Evolutionary conservation across 768 basidiomycete genomes (phyloP).

Genomic region (Kwoniella shandongensis): DNA sequence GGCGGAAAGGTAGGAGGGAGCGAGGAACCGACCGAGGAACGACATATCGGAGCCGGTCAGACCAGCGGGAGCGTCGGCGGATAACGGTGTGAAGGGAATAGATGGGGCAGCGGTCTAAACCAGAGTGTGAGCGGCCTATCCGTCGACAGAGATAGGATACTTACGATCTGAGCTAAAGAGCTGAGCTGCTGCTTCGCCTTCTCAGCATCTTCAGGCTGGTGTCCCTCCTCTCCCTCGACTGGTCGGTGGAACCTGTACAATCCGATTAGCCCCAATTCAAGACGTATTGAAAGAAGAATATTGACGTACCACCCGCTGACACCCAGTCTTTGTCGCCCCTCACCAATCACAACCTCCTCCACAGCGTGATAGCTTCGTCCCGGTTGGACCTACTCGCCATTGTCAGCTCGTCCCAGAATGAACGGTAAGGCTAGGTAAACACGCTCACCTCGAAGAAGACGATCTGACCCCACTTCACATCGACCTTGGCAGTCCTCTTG

Average conservation of each 20-base stretch:
- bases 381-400: constrained; percentile 68
- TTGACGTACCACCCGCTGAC: constrained; percentile 77
- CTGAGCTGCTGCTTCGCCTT: constrained; percentile 62
- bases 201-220: constrained; percentile 59
- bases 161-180: constrained; percentile 88
- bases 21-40: constrained; percentile 80
- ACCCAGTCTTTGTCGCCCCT: constrained; percentile 73
- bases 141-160: constrained; percentile 48
- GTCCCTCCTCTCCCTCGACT: constrained; percentile 86
- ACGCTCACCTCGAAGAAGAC: constrained; percentile 55
- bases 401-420: too few species aligned
- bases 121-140: not conserved
- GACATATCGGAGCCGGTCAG: constrained; percentile 59
- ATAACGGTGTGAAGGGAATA: constrained; percentile 55
- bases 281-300: not conserved
- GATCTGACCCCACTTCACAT: constrained; percentile 55
- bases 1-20: constrained; percentile 83
- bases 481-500: constrained; percentile 49
- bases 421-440: not conserved
- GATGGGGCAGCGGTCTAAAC: constrained; percentile 45
- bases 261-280: constrained; percentile 12
- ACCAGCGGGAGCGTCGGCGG: constrained; percentile 45
- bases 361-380: constrained; percentile 95
- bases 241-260: constrained; percentile 72
- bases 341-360: constrained; percentile 89